Evolutionary conservation across 768 basidiomycete genomes (phyloP), one percentile per base, ranked within the genome.

Genomic region (Phanerodontia chrysosporium): DNA sequence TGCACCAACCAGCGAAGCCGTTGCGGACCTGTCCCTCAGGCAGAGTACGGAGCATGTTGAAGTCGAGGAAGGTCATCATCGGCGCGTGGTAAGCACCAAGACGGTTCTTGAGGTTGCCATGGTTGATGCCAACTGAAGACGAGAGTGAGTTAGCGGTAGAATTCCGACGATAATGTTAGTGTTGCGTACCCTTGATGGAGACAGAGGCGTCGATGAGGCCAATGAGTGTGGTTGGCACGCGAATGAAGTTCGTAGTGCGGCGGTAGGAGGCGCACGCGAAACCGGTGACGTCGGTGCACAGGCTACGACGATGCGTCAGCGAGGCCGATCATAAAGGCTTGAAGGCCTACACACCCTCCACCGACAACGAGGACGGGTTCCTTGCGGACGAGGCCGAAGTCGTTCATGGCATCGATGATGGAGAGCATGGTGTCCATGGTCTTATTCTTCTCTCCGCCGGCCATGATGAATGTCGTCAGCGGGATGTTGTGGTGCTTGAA

Each of bases 361-460:
- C 62, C 62, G 21, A 63, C 62, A 12, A 60, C 62, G 18, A 63
- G 55, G 28, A 63, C 62, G 12, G 62, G 62, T 29, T 63, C 62
- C 62, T 63, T 63, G 35, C 62, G 58, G n/a, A 63, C 58, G n/a
- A 63, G 18, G 18, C 62, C 62, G 32, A 63, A 63, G 28, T 51
- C 51, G 49, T 63, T 58, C 62, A 63, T 63, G 42, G 62, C 62
- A 45, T 63, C 62, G 16, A 63, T 55, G 30, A 63, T 63, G 36
- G 58, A 59, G 14, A 63, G 55, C 62, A 63, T 63, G 10, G 62
- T 63, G n/a, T 45, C 54, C 62, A 63, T 63, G 3, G 62, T 63
- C 62, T 63, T 63, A 32, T 63, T 63, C 62, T 63, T 63, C 55
- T 63, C 62, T 10, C 62, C 62, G 32, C 62, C 62, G 29, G 62